Evolutionary conservation across 805 yeast species (phyloP), one percentile per base, ranked within the genome.

Genomic region (Candida namnaoensis): DNA sequence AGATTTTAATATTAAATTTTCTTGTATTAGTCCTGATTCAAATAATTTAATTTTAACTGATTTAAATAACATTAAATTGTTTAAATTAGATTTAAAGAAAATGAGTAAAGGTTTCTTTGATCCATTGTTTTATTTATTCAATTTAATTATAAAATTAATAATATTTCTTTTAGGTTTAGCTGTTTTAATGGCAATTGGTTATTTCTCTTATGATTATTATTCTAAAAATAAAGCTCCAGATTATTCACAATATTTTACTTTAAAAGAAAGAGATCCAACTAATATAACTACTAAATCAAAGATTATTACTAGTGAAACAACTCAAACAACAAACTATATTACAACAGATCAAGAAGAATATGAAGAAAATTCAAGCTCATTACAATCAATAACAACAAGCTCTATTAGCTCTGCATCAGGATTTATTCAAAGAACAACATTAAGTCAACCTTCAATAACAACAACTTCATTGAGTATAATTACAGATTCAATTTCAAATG

Each of bases 201-300:
- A 48, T 46, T 34, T 42, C 15, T 15, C 45, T 13, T 54, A 50
- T 38, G 38, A 42, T n/a, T 41, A 45, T 13, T 44, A 44, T 34
- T 40, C 39, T 4, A 10, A 39, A 2, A 25, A 27, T 14, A 38
- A 41, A 11, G 40, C 41, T 5, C 13, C 38, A 15, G 54, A 52
- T 35, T 25, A 48, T n/a, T 46, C 51, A 3, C 58, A 53, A 12
- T 56, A 54, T 38, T 53, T 54, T 38, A 50, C 57, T 2, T 46
- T 52, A 44, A 40, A 37, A 23, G 47, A 44, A 38, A 41, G 42
- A 36, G 33, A 30, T 6, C 33, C 33, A 30, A 30, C n/a, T 11
- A 12, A 30, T 8, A 8, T 30, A 12, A 30, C 7, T 8, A 12
- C 33, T 12, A 30, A 6, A 6, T 19, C 19, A 19, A 19, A 19